Evolutionary conservation across 805 yeast species (phyloP), one percentile per base, ranked within the genome.

Genomic region (Zygosaccharomyces rouxii): DNA sequence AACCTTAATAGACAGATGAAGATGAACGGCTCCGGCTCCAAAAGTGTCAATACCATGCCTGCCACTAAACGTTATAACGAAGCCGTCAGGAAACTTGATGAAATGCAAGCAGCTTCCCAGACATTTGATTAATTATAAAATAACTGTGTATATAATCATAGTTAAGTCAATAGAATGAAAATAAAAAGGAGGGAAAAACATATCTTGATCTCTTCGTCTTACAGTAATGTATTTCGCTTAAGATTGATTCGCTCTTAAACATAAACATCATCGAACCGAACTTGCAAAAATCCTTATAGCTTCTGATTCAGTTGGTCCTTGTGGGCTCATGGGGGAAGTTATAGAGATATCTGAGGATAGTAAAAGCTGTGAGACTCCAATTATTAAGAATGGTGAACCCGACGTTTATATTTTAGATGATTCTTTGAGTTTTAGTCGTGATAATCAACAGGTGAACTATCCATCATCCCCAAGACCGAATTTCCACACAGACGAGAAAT

Each of bases 1-100:
- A 64, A 63, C 14, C 26, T 63, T 10, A 52, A 54, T 3, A 54
- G 56, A 18, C 66, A 58, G 46, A 44, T 51, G 6, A 55, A 51
- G 37, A 48, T 60, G 42, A 43, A 54, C 18, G 52, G 56, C 21
- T 49, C 54, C 5, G 43, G 44, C 7, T 47, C 55, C 5, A 50
- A 30, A 7, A 54, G 59, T 31, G 52, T 51, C 2, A 45, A 54
- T 14, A 50, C 62, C 1, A 53, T 56, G 42, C 60, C 69, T 10
- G 53, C 58, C 3, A 63, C 55, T 35, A 63, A 57, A 42, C 55
- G 67, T 30, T 59, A 56, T 21, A 47, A 54, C 18, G 66, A 64
- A 16, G 66, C 69, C 5, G 29, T 62, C 16, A 55, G 55, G 21
- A 55, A 56, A 38, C 42, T 57, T 28, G 51, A 52, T 23, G 40